A percentile compares a stretch with the other conserved stretches of the same genome.
Evolutionary conservation across 1,139 yeast genomes (phyloP).

Genomic region (Pichia sp.): DNA sequence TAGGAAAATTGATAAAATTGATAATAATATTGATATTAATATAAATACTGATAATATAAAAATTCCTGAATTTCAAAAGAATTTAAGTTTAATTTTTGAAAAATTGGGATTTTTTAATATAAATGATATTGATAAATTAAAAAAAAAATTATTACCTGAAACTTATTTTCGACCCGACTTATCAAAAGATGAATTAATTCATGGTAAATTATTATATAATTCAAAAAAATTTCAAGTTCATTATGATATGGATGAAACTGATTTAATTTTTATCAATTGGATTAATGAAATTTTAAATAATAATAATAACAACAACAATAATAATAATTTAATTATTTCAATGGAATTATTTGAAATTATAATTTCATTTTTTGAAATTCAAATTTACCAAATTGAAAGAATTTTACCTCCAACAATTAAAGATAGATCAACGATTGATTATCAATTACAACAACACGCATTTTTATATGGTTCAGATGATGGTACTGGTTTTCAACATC

Average conservation of each 20-base stretch:
- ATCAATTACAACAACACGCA: slow-evolving; percentile 24
- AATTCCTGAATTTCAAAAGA: neutral
- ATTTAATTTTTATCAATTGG: slow-evolving; percentile 46
- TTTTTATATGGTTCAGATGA: slow-evolving; percentile 63
- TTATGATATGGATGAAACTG: slow-evolving; percentile 96
- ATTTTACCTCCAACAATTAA: slow-evolving; percentile 45
- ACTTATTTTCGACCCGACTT: slow-evolving; percentile 37
- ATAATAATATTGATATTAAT: slow-evolving; percentile 10
- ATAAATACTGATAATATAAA: slow-evolving; percentile 22
- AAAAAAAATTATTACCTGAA: slow-evolving; percentile 9
- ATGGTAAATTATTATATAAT: slow-evolving; percentile 20
- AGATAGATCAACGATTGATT: slow-evolving; percentile 23
- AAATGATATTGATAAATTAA: neutral
- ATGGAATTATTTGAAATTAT: slow-evolving; percentile 70
- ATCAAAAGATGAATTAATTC: slow-evolving; percentile 22
- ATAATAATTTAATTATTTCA: too few relatives aligned
- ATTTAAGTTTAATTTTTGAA: slow-evolving; percentile 1
- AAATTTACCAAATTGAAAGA: slow-evolving; percentile 66
- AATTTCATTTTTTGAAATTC: slow-evolving; percentile 69
- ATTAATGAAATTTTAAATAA: slow-evolving; percentile 19
- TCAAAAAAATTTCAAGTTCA: slow-evolving; percentile 32
- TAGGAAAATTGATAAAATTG: slow-evolving; percentile 16
- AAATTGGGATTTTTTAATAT: slow-evolving; percentile 16
- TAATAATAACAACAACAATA: slow-evolving; percentile 24
- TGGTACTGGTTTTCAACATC: slow-evolving; percentile 54